Conservation (phyloP, 2,329 filamentous ascomycete genomes). For the Hypoxylon sp. region DNA sequence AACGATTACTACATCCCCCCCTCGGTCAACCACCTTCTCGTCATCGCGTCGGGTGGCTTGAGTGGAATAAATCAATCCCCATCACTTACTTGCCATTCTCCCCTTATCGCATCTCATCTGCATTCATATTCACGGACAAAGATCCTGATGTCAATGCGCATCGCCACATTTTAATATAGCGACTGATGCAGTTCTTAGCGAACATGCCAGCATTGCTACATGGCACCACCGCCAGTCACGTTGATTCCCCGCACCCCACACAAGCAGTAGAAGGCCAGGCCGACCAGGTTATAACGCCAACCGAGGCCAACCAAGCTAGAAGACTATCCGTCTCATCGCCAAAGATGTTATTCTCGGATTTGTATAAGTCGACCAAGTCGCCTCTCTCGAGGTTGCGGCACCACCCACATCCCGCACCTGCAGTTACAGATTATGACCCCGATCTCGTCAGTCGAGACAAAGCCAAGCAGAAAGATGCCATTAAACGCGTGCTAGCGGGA, state of each 20-base stretch:
- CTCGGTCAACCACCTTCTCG: slow-evolving; percentile 8
- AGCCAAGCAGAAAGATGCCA: slow-evolving; percentile 68
- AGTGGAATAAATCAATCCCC: slow-evolving; percentile 4
- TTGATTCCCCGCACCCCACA: slow-evolving; percentile 46
- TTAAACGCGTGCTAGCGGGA: slow-evolving; percentile 62
- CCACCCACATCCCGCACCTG: slow-evolving; percentile 43
- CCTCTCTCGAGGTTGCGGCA: slow-evolving; percentile 62
- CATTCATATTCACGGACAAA: slow-evolving; percentile 7
- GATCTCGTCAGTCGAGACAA: slow-evolving; percentile 71
- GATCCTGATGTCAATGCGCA: slow-evolving; percentile 16
- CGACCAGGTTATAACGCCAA: slow-evolving; percentile 39
- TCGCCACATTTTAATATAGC: slow-evolving; percentile 9
- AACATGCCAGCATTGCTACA: slow-evolving; percentile 37
- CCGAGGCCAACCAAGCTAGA: slow-evolving; percentile 26
- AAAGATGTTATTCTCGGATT: slow-evolving; percentile 67
- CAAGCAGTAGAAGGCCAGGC: slow-evolving; percentile 29
- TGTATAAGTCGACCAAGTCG: slow-evolving; percentile 65
- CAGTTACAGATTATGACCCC: slow-evolving; percentile 60
- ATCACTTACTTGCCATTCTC: neutral
- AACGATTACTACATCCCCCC: slow-evolving; percentile 8
- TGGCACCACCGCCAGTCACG: slow-evolving; percentile 41
- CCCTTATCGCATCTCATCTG: too few species aligned
- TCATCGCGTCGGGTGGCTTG: slow-evolving; percentile 19
- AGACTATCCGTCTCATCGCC: slow-evolving; percentile 34
- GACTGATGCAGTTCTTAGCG: slow-evolving; percentile 32